Evolutionary conservation across 2,329 filamentous ascomycete genomes (phyloP).

Genomic region (Ceratocystis albifundus): DNA sequence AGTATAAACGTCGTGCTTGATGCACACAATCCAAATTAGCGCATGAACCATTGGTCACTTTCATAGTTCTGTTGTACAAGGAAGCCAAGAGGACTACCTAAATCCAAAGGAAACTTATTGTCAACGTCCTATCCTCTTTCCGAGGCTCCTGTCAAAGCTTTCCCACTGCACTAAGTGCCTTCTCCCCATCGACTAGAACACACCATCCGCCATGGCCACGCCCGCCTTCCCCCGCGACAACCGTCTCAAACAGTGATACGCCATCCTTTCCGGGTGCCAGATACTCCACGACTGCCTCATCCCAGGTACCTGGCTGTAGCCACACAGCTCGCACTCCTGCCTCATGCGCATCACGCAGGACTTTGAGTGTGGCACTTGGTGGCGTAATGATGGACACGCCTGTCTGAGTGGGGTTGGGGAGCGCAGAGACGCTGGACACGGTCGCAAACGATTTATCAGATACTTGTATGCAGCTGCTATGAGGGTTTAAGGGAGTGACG

Average conservation of each 20-base stretch:
- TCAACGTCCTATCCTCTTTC: no score
- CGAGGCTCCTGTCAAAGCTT: conserved; percentile 33
- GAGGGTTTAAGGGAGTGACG: conserved; percentile 75
- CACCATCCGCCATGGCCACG: conserved; percentile 69
- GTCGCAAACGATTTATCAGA: conserved; percentile 43
- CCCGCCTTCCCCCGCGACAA: conserved; percentile 55
- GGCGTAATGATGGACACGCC: conserved; percentile 80
- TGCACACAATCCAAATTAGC: no score
- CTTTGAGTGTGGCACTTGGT: conserved; percentile 59
- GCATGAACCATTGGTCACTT: no score
- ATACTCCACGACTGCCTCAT: conserved; percentile 60
- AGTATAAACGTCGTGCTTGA: no score
- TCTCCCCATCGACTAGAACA: conserved; percentile 72
- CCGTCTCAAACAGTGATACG: conserved; percentile 48
- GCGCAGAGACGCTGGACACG: conserved; percentile 50
- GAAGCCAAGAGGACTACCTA: no score
- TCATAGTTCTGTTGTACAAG: no score
- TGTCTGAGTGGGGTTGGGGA: conserved; percentile 57
- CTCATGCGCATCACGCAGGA: conserved; percentile 66
- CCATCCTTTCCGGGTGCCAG: conserved; percentile 43
- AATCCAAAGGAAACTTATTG: no score
- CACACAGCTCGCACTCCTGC: conserved; percentile 66
- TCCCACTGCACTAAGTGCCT: conserved; percentile 44
- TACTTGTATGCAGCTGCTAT: conserved; percentile 52
- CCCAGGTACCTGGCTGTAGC: conserved; percentile 83